Evolutionary conservation across 1,284 basidiomycete species (phyloP).

Genomic region (Ustilago trichophora): DNA sequence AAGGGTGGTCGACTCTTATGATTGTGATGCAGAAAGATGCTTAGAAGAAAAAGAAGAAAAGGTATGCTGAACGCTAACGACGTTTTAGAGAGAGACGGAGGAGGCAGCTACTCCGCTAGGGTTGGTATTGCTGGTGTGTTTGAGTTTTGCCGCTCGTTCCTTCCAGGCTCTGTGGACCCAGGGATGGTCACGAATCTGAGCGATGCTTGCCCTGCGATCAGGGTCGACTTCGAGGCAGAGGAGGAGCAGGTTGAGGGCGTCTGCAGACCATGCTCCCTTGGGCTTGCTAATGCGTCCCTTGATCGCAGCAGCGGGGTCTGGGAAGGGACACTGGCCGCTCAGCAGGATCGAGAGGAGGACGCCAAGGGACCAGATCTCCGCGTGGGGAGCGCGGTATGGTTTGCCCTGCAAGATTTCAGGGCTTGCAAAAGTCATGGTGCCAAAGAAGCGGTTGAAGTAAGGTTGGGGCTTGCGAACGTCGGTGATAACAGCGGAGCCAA

Average conservation of each 20-base stretch:
- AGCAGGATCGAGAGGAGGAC: conserved; percentile 85
- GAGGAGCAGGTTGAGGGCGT: conserved; percentile 73
- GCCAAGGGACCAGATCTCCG: conserved; percentile 91
- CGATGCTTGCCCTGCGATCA: conserved; percentile 74
- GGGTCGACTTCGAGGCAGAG: conserved; percentile 80
- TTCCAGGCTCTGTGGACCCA: conserved; percentile 72
- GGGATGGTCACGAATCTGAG: conserved; percentile 77
- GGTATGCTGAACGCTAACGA: not conserved
- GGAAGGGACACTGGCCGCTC: conserved; percentile 85
- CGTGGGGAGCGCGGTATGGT: conserved; percentile 75
- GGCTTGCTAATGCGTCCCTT: conserved; percentile 68
- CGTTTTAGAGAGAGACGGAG: not conserved
- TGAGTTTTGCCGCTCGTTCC: conserved; percentile 39
- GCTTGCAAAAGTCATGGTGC: conserved; percentile 63
- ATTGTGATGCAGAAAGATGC: not conserved
- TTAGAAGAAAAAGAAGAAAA: not conserved
- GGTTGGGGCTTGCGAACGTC: conserved; percentile 76
- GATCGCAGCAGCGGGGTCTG: conserved; percentile 76
- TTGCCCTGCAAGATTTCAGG: conserved; percentile 82
- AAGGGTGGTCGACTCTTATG: too few relatives aligned
- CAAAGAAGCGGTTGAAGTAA: conserved; percentile 70
- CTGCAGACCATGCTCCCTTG: conserved; percentile 54
- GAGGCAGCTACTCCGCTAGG: not conserved
- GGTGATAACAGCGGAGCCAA: conserved; percentile 83
- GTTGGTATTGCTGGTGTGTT: not conserved